Evolutionary conservation across 305 asterid genomes (phyloP).

Genomic region (Caryopteris hybrid): DNA sequence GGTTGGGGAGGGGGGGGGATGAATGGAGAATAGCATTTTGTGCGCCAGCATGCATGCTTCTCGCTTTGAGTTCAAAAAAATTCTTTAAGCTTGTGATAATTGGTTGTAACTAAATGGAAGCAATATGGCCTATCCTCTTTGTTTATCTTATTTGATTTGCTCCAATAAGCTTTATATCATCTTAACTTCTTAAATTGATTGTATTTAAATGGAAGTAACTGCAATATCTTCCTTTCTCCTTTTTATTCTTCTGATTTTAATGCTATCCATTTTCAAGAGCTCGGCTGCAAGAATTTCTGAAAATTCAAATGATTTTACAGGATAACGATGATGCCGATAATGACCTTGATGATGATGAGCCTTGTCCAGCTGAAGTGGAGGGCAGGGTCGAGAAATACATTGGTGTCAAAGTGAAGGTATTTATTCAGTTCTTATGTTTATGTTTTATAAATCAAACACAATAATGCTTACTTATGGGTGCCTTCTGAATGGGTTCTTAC

Average conservation of each 20-base stretch:
- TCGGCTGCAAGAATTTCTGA: background rate
- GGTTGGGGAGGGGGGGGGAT: too few species aligned
- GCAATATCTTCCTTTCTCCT: background rate
- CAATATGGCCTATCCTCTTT: too few species aligned
- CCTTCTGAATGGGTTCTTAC: constrained; percentile 10
- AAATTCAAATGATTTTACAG: constrained; percentile 31
- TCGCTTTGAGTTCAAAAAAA: too few species aligned
- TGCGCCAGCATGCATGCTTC: too few species aligned
- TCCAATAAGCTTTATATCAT: background rate
- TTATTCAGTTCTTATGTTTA: constrained; percentile 17
- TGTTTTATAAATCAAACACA: constrained; percentile 3
- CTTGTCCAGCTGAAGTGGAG: constrained; percentile 64
- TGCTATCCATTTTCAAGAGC: background rate
- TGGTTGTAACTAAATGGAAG: too few species aligned
- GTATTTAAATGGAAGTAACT: constrained; percentile 3
- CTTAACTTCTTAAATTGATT: background rate
- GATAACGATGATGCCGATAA: constrained; percentile 67
- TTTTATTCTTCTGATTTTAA: constrained; percentile 1
- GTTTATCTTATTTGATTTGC: too few species aligned
- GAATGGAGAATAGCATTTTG: too few species aligned
- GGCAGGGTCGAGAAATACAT: constrained; percentile 95
- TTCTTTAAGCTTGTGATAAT: too few species aligned
- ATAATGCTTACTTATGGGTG: too few species aligned
- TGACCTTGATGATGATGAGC: constrained; percentile 85
- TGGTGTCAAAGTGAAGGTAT: constrained; percentile 98